Evolutionary conservation across 805 yeast genomes (phyloP).

Genomic region (Pichia phayaonensis): DNA sequence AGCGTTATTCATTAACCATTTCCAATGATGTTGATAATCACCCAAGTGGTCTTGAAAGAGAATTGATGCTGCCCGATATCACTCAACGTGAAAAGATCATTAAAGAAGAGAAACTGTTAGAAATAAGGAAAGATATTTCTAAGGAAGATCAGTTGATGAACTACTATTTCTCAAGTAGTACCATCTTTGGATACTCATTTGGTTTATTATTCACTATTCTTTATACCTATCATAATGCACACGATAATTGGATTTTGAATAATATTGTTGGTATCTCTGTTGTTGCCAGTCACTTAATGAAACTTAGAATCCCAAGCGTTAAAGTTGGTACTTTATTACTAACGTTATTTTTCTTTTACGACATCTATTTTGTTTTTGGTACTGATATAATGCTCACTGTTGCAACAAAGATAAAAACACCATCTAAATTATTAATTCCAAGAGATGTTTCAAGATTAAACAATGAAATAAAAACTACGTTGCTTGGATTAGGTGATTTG

Average conservation of each 20-base stretch:
- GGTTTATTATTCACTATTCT: constrained; percentile 14
- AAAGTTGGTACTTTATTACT: constrained; percentile 39
- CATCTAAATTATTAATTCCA: constrained; percentile 44
- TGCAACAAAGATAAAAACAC: constrained; percentile 48
- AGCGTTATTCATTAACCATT: constrained; percentile 36
- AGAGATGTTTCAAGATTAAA: constrained; percentile 17
- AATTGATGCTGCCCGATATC: constrained; percentile 24
- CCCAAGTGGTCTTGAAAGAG: constrained; percentile 33
- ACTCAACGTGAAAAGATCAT: constrained; percentile 26
- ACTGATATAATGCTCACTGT: constrained; percentile 56
- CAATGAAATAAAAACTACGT: constrained; percentile 21
- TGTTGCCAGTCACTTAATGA: constrained; percentile 36
- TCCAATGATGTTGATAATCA: constrained; percentile 31
- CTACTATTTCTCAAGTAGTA: constrained; percentile 28
- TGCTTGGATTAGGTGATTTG: constrained; percentile 63
- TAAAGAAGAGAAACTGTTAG: constrained; percentile 20
- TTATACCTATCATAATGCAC: constrained; percentile 20
- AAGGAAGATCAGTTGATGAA: constrained; percentile 29
- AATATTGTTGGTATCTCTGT: constrained; percentile 37
- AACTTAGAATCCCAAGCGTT: constrained; percentile 35
- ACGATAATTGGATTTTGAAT: constrained; percentile 38
- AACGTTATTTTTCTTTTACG: constrained; percentile 48
- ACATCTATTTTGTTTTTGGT: constrained; percentile 59
- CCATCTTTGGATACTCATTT: constrained; percentile 18
- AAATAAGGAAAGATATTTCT: constrained; percentile 17